phyloP scores from a whole-genome alignment of 2,329 filamentous ascomycete species.

The Alternaria angustiovoidea region DNA sequence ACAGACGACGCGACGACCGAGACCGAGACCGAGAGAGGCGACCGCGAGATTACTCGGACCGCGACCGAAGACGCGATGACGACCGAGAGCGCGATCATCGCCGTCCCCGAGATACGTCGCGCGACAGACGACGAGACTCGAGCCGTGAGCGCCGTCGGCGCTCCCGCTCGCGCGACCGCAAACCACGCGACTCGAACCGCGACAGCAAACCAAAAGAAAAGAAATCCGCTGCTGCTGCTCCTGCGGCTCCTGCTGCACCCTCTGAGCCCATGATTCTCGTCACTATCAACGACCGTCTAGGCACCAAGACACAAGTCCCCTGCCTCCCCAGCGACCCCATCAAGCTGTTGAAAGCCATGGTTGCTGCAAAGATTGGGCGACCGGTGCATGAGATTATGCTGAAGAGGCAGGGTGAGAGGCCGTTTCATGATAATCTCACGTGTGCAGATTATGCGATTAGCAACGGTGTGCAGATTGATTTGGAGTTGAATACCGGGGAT shows the following conservation, averaged over 20 bases:
- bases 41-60: conserved; percentile 21
- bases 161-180: conserved; percentile 4
- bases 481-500: conserved; percentile 52
- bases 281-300: conserved; percentile 91
- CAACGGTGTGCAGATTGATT: conserved; percentile 75
- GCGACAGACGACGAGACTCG: conserved; percentile 1
- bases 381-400: conserved; percentile 91
- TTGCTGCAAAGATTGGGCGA: conserved; percentile 86
- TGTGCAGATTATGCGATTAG: conserved; percentile 93
- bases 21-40: conserved; percentile 37
- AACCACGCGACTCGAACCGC: conserved; percentile 7
- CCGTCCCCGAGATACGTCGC: not conserved
- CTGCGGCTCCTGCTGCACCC: conserved; percentile 7
- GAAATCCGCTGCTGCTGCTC: conserved; percentile 18
- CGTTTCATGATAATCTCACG: conserved; percentile 90
- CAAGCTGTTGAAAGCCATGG: conserved; percentile 87
- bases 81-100: conserved; percentile 4
- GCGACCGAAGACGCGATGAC: conserved; percentile 18
- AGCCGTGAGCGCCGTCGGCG: conserved; percentile 13
- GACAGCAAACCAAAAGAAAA: conserved; percentile 17
- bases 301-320: conserved; percentile 93
- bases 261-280: conserved; percentile 90
- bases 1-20: conserved; percentile 13
- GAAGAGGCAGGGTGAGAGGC: conserved; percentile 88
- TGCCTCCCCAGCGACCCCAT: conserved; percentile 86